Conservation (phyloP, 1,284 basidiomycete species). For the Calocybe gambosa region DNA sequence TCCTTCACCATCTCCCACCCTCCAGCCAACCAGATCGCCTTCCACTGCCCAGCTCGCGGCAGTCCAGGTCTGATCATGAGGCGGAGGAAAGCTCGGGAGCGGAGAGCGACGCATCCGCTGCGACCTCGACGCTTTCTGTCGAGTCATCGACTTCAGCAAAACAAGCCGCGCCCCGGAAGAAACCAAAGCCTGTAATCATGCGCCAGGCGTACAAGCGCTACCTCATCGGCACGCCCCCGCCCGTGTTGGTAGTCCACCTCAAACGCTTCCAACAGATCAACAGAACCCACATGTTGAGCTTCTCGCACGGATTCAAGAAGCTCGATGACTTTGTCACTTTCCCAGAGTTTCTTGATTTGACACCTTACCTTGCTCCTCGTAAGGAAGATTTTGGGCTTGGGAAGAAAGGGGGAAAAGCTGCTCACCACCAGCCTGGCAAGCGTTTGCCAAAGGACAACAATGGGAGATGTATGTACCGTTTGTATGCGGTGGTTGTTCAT, state of each 20-base stretch:
- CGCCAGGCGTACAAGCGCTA: conserved; percentile 91
- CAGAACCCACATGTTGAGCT: conserved; percentile 44
- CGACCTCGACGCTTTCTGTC: conserved; percentile 29
- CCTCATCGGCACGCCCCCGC: conserved; percentile 81
- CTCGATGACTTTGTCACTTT: conserved; percentile 86
- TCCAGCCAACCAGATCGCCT: conserved; percentile 22
- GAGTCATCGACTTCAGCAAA: conserved; percentile 18
- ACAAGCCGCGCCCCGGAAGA: conserved; percentile 18
- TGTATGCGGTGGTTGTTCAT: conserved; percentile 87
- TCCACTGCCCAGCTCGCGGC: conserved; percentile 10
- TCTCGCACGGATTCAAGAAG: conserved; percentile 72
- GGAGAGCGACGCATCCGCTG: conserved; percentile 41
- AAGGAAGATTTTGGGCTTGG: conserved; percentile 62
- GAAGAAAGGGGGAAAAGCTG: conserved; percentile 27
- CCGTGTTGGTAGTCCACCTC: conserved; percentile 86
- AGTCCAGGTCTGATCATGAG: conserved; percentile 11
- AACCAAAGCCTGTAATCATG: conserved; percentile 59
- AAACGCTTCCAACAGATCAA: conserved; percentile 86
- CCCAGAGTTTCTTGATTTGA: conserved; percentile 79
- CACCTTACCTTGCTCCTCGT: conserved; percentile 81
- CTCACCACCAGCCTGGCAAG: conserved; percentile 14
- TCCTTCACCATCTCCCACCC: conserved; percentile 22
- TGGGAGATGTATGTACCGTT: conserved; percentile 61
- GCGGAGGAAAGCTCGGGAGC: conserved; percentile 42
- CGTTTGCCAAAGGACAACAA: conserved; percentile 22